phyloP scores from a whole-genome alignment of 495 filamentous ascomycete genomes.

The Penicillium salamii region DNA sequence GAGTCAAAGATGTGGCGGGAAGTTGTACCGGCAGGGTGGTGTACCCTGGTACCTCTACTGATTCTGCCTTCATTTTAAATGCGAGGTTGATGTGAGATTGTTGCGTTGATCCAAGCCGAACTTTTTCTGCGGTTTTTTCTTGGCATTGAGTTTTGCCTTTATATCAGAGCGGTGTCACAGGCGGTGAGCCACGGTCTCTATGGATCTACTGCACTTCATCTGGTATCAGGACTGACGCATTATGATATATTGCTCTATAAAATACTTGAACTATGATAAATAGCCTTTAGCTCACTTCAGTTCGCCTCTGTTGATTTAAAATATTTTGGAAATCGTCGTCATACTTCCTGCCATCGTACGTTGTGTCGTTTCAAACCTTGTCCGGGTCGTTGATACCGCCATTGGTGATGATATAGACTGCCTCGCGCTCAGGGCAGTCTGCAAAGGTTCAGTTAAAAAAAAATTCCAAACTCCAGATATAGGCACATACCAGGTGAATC shows the following conservation, averaged over 20 bases:
- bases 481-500: constrained; percentile 63
- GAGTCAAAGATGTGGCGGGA: constrained; percentile 57
- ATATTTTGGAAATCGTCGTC: background rate
- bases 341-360: background rate
- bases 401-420: constrained; percentile 75
- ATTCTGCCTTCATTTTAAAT: constrained; percentile 36
- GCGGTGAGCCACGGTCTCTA: constrained; percentile 19
- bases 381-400: constrained; percentile 76
- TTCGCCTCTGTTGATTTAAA: background rate
- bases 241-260: background rate
- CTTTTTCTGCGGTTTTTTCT: constrained; percentile 19
- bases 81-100: constrained; percentile 11
- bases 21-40: constrained; percentile 53
- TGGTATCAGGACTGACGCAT: too few relatives aligned
- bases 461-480: background rate
- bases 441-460: constrained; percentile 11
- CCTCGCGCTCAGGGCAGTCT: constrained; percentile 76
- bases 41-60: constrained; percentile 48
- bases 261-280: background rate
- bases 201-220: too few relatives aligned
- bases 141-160: constrained; percentile 20
- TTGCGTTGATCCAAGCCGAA: constrained; percentile 12
- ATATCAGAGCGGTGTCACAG: constrained; percentile 5
- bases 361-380: constrained; percentile 38
- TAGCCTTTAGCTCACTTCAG: too few relatives aligned